A percentile compares a stretch with the other conserved stretches of the same genome.
phyloP scores from a whole-genome alignment of 1,139 yeast species.

The Blastobotrys indianensis region DNA sequence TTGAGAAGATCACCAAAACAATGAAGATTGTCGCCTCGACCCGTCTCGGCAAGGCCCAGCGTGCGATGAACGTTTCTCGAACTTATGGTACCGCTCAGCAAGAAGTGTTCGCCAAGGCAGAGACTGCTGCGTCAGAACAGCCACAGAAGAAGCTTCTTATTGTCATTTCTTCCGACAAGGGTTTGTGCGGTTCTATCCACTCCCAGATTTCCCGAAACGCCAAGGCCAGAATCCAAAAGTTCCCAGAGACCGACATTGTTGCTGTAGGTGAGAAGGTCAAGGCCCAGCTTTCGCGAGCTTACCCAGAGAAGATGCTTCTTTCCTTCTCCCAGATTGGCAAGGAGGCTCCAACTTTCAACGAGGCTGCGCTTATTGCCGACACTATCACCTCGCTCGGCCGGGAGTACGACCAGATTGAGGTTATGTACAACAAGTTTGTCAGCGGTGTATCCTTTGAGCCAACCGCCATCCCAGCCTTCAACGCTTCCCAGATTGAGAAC shows the following conservation, averaged over 20 bases:
- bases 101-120: slow-evolving; percentile 77
- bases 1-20: slow-evolving; percentile 98
- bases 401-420: slow-evolving; percentile 68
- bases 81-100: slow-evolving; percentile 75
- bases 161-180: slow-evolving; percentile 94
- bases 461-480: slow-evolving; percentile 57
- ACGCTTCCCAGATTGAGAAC: slow-evolving; percentile 65
- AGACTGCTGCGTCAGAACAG: slow-evolving; percentile 51
- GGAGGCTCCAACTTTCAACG: slow-evolving; percentile 90
- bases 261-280: slow-evolving; percentile 93
- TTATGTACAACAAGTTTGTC: slow-evolving; percentile 81
- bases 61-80: slow-evolving; percentile 87
- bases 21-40: slow-evolving; percentile 99
- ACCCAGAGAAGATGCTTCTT: slow-evolving; percentile 61
- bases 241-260: slow-evolving; percentile 72
- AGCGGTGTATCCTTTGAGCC: slow-evolving; percentile 92
- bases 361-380: slow-evolving; percentile 84
- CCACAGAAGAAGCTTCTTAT: slow-evolving; percentile 60
- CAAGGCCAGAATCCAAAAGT: slow-evolving; percentile 57
- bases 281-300: slow-evolving; percentile 80
- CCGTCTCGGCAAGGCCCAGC: slow-evolving; percentile 91
- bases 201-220: slow-evolving; percentile 88
- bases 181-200: slow-evolving; percentile 97
- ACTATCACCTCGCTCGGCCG: slow-evolving; percentile 56
- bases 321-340: slow-evolving; percentile 90